These are phyloP conservation scores for Apiospora marii DNA, from an alignment of 2,329 filamentous ascomycete species.

Conservation along the genomic window DNA sequence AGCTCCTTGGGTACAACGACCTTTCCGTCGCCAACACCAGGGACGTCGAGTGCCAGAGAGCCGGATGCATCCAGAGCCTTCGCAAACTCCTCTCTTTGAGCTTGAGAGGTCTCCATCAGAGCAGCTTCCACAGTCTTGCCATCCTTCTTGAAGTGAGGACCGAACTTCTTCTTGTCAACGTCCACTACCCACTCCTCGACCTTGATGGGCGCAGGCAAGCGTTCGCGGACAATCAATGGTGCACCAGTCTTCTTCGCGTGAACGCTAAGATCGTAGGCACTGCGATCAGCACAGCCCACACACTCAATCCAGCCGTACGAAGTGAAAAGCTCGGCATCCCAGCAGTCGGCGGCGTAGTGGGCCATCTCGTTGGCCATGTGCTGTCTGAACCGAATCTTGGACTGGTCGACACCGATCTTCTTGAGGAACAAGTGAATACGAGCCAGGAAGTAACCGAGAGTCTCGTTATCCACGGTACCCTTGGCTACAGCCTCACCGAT, in stretches of 20 bases:
- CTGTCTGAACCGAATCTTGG: conserved; percentile 94
- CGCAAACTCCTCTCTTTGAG: conserved; percentile 80
- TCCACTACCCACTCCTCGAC: conserved; percentile 90
- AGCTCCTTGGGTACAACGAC: conserved; percentile 83
- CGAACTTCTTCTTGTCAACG: conserved; percentile 94
- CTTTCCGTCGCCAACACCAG: conserved; percentile 71
- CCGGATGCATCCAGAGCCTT: conserved; percentile 76
- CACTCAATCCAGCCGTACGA: conserved; percentile 98
- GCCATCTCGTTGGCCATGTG: conserved; percentile 85
- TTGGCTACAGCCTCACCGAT: conserved; percentile 87
- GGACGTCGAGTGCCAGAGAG: conserved; percentile 80
- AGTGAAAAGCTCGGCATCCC: conserved; percentile 93
- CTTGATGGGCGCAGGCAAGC: conserved; percentile 76
- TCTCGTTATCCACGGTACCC: conserved; percentile 93
- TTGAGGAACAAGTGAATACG: conserved; percentile 90
- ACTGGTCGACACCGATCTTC: conserved; percentile 85
- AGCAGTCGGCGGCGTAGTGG: conserved; percentile 96
- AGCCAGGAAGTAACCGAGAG: conserved; percentile 95
- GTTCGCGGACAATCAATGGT: conserved; percentile 84
- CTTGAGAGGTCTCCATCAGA: conserved; percentile 78
- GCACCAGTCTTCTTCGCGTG: conserved; percentile 93
- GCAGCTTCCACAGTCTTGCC: conserved; percentile 85
- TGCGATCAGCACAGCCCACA: conserved; percentile 94
- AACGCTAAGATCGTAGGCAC: conserved; percentile 91
- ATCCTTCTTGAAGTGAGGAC: conserved; percentile 94